Base-by-base conservation (phyloP, 164 flowering plant species). In the Tetracentron sinense region DNA sequence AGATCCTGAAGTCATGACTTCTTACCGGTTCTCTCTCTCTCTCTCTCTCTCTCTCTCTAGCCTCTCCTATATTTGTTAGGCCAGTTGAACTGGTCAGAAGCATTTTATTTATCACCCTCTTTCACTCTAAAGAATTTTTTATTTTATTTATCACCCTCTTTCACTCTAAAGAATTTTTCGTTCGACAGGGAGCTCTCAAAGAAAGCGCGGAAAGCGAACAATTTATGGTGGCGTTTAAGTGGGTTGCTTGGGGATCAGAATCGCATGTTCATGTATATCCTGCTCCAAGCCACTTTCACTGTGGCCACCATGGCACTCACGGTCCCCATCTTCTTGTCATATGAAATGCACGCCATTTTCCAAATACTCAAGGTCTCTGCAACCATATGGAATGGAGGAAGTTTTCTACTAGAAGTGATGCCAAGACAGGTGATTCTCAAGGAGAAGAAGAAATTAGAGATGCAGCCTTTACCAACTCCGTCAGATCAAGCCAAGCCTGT, bases 1-100 rank as follows among this genome's bases (percentile, higher is more conserved):
- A 73, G 99, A 94, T 75, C 99, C 99, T 20, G 97, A 94, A 80
- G 99, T 91, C 61, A 89, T 94, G 99, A 94, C 99, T 61, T 94
- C 97, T 48, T 94, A 89, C 87, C 89, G 97, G 99, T 92, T 44
- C 20, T 46, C 31, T 50, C 60, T 60, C 47, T 67, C 50, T 51
- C 66, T 52, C 29, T 67, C 64, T 54, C 59, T 58, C 48, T 54
- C 15, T 15, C 7, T 27, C 49, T 17, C 14, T 5, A 25, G 12
- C 2, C 50, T 5, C 15, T n/a, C 26, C 8, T 22, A 19, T 21
- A 19, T n/a, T 0, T 33, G 21, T 26, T 44, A 22, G n/a, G n/a
- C 11, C 44, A 17, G 11, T 61, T 54, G 44, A 38, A 3, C 14
- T 38, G 44, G 44, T 38, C 11, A 38, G n/a, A n/a, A n/a, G n/a